These are phyloP conservation scores for Hypomontagnella monticulosa DNA, from an alignment of 495 filamentous ascomycete species.

Conservation along the genomic window DNA sequence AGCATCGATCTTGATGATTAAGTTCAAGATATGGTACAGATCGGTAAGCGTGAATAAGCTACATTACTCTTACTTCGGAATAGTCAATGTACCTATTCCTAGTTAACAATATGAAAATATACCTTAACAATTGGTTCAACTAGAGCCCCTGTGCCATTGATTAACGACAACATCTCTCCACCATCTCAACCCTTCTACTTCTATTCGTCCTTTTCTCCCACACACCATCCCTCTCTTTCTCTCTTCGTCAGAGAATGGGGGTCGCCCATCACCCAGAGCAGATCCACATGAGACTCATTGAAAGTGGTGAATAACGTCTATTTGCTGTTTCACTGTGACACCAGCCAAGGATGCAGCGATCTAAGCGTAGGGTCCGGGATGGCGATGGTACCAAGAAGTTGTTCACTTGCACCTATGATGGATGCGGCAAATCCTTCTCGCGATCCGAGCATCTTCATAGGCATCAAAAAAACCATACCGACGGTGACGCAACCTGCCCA, in stretches of 20 bases:
- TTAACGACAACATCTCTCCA: not conserved
- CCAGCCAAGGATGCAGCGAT: constrained; percentile 33
- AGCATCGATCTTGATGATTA: too few species aligned
- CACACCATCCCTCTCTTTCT: constrained; percentile 6
- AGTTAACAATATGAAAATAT: not conserved
- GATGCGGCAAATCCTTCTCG: constrained; percentile 65
- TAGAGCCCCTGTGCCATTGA: not conserved
- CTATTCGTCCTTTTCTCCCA: not conserved
- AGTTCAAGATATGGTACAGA: not conserved
- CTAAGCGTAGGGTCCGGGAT: constrained; percentile 28
- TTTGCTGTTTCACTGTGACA: constrained; percentile 3
- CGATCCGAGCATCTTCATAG: constrained; percentile 68
- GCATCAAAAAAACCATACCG: constrained; percentile 66
- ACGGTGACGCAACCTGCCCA: constrained; percentile 63
- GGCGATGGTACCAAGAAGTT: constrained; percentile 11
- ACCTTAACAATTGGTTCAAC: constrained; percentile 3
- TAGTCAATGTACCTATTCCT: not conserved
- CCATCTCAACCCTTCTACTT: too few species aligned
- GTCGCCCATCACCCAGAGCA: constrained; percentile 8
- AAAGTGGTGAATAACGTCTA: constrained; percentile 37
- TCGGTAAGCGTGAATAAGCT: too few species aligned
- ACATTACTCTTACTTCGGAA: constrained; percentile 7
- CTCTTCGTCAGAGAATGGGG: constrained; percentile 33
- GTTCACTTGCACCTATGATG: constrained; percentile 47
- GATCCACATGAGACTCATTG: constrained; percentile 29